Percentiles rank a stretch among this genome's conserved stretches.
Evolutionary conservation across 75 land plant species (phyloP).

Genomic region (Cupressus sempervirens): DNA sequence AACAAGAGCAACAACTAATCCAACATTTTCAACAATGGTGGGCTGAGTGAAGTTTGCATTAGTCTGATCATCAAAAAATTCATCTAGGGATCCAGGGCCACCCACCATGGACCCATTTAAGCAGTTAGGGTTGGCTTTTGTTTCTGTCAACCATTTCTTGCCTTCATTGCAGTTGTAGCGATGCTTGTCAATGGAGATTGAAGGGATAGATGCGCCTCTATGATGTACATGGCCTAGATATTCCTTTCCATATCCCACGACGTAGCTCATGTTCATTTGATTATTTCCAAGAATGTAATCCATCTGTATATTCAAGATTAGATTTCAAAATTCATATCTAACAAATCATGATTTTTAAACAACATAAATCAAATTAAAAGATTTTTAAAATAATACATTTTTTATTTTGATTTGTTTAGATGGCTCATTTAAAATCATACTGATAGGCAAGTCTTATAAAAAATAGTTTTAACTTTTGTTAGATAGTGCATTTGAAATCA

Average conservation of each 20-base stretch:
- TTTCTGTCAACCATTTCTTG: conserved; percentile 20
- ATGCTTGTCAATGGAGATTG: conserved; percentile 12
- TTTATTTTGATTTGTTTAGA: too few species aligned
- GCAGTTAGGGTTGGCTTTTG: conserved; percentile 25
- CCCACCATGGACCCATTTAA: conserved; percentile 39
- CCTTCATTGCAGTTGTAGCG: conserved; percentile 30
- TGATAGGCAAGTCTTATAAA: too few species aligned
- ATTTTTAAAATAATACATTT: too few species aligned
- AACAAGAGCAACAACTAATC: conserved; percentile 73
- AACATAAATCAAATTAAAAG: neutral
- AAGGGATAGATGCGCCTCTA: conserved; percentile 57
- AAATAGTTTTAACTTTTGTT: too few species aligned
- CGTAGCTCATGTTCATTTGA: conserved; percentile 58
- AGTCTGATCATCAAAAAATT: conserved; percentile 37
- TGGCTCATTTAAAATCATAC: too few species aligned
- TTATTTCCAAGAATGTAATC: conserved; percentile 71
- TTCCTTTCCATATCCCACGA: conserved; percentile 54
- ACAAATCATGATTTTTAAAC: too few species aligned
- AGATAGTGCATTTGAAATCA: too few species aligned
- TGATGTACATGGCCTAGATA: conserved; percentile 62
- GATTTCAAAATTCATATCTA: neutral
- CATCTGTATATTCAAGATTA: conserved; percentile 24
- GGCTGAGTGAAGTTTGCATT: conserved; percentile 61
- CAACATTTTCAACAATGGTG: conserved; percentile 77
- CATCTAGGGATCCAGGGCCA: conserved; percentile 57